Evolutionary conservation across 2,329 filamentous ascomycete species (phyloP).

Genomic region (Hypoxylon sp.): DNA sequence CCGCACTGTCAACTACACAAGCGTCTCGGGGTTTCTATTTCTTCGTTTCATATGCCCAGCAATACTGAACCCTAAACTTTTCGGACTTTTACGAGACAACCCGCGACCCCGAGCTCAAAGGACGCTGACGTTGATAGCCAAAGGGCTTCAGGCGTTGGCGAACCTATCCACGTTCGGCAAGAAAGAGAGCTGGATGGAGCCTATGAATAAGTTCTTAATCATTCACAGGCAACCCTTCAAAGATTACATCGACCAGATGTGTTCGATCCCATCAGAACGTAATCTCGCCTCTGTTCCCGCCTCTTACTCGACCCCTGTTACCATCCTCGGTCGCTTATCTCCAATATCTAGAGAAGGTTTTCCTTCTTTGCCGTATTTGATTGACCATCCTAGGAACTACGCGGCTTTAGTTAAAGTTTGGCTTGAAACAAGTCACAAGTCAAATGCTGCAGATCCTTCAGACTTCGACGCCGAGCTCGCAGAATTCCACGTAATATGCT

Average conservation of each 20-base stretch:
- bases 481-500: conserved; percentile 62
- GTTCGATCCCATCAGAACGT: conserved; percentile 79
- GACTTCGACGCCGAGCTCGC: conserved; percentile 61
- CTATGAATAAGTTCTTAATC: conserved; percentile 89
- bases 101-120: conserved; percentile 84
- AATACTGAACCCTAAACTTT: conserved; percentile 94
- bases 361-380: conserved; percentile 88
- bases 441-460: conserved; percentile 46
- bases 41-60: conserved; percentile 95
- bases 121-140: conserved; percentile 90
- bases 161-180: conserved; percentile 92
- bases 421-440: conserved; percentile 63
- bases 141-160: conserved; percentile 87
- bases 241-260: conserved; percentile 85
- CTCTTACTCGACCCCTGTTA: conserved; percentile 90
- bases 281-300: conserved; percentile 73
- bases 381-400: conserved; percentile 87
- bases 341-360: conserved; percentile 88
- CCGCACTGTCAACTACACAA: conserved; percentile 89
- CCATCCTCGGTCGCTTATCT: conserved; percentile 84
- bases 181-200: conserved; percentile 99
- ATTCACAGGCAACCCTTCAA: conserved; percentile 82
- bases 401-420: conserved; percentile 84
- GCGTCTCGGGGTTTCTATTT: conserved; percentile 93
- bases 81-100: conserved; percentile 83